Conservation (phyloP, 352 stramenopile species). For the Phytophthora ramorum region DNA sequence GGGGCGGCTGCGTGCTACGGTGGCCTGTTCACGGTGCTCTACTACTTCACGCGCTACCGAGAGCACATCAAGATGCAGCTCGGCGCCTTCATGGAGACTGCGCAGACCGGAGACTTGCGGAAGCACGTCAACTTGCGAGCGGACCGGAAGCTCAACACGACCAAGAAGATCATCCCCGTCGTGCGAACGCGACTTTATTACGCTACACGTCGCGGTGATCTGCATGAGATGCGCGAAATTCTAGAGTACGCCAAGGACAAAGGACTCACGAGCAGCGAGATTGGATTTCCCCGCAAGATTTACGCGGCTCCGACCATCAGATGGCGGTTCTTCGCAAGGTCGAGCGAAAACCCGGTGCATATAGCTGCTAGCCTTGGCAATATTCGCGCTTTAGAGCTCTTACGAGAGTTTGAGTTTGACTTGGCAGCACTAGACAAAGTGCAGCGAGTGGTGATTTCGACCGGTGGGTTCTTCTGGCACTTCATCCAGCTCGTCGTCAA, state of each 20-base stretch:
- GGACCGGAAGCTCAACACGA: constrained; percentile 42
- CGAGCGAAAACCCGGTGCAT: constrained; percentile 73
- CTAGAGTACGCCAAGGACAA: constrained; percentile 46
- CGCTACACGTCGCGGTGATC: constrained; percentile 59
- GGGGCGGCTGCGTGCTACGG: constrained; percentile 52
- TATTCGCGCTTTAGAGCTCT: constrained; percentile 57
- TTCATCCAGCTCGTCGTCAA: constrained; percentile 65
- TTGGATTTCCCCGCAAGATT: constrained; percentile 54
- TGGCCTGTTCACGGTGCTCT: constrained; percentile 59
- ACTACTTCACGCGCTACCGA: constrained; percentile 73
- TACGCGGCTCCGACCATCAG: constrained; percentile 56
- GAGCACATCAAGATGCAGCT: constrained; percentile 87
- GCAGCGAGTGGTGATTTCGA: constrained; percentile 66
- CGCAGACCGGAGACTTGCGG: constrained; percentile 64
- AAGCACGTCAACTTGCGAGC: constrained; percentile 44
- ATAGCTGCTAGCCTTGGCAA: constrained; percentile 71
- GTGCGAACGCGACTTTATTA: constrained; percentile 70
- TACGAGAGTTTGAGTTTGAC: constrained; percentile 55
- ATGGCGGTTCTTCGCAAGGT: constrained; percentile 56
- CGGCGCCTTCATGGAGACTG: constrained; percentile 69
- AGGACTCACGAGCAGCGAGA: constrained; percentile 36
- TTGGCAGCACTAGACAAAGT: constrained; percentile 72
- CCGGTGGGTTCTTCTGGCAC: constrained; percentile 75
- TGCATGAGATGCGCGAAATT: constrained; percentile 59
- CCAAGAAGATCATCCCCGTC: constrained; percentile 44